Percentiles rank a stretch among this genome's conserved stretches.
phyloP scores from a whole-genome alignment of 1,284 basidiomycete species.

The Boletus smithii region DNA sequence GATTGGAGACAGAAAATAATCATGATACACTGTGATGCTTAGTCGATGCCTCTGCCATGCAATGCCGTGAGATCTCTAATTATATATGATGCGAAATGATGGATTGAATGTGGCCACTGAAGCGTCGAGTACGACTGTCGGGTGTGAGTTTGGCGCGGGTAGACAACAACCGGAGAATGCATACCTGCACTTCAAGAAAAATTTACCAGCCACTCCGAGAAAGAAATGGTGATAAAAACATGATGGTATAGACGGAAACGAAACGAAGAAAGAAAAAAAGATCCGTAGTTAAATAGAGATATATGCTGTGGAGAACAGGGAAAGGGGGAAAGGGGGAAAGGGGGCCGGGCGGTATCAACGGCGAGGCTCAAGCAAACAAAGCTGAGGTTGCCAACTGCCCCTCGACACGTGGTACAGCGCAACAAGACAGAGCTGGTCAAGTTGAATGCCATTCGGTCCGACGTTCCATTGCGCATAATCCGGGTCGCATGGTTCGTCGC shows the following conservation, averaged over 20 bases:
- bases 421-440: constrained; percentile 28
- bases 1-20: neutral
- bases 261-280: neutral
- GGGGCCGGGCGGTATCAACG: constrained; percentile 5
- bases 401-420: constrained; percentile 25
- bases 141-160: neutral
- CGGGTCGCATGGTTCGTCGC: constrained; percentile 12
- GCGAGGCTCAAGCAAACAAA: constrained; percentile 25
- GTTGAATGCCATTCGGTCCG: constrained; percentile 23
- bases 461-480: constrained; percentile 23
- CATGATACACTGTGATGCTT: constrained; percentile 8
- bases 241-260: neutral
- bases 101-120: neutral
- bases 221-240: neutral
- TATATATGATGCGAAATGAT: constrained; percentile 7
- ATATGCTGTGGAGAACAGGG: neutral
- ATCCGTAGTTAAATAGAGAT: neutral
- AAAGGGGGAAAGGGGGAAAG: neutral
- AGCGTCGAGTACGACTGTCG: neutral
- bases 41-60: constrained; percentile 11
- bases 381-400: constrained; percentile 33
- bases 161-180: neutral
- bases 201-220: neutral
- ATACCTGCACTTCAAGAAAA: constrained; percentile 1
- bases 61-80: constrained; percentile 19